Evolutionary conservation across 306 rosid genomes (phyloP).

Genomic region (Crotalaria pallida): DNA sequence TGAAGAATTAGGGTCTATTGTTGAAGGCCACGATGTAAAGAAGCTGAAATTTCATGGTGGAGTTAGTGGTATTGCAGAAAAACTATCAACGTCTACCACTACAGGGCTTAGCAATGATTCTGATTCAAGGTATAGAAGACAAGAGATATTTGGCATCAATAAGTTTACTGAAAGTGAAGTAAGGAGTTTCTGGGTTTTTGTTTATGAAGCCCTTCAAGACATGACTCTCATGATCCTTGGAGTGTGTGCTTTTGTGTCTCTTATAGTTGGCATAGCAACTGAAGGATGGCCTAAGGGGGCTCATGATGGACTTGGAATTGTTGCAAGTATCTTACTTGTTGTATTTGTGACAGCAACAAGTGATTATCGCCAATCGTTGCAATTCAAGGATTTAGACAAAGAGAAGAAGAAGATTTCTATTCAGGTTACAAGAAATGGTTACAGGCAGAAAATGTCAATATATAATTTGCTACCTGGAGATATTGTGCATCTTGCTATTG

Average conservation of each 20-base stretch:
- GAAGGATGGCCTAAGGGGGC: conserved; percentile 99
- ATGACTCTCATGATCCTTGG: conserved; percentile 95
- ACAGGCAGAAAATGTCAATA: conserved; percentile 81
- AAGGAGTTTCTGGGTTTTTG: conserved; percentile 73
- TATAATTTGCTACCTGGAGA: conserved; percentile 88
- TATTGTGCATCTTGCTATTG: conserved; percentile 78
- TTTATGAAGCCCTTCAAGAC: conserved; percentile 90
- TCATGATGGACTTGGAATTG: conserved; percentile 96
- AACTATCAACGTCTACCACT: conserved; percentile 56
- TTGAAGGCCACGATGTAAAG: conserved; percentile 74
- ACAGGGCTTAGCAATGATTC: conserved; percentile 46
- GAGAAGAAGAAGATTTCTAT: conserved; percentile 83
- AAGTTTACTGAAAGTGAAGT: conserved; percentile 66
- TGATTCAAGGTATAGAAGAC: conserved; percentile 39
- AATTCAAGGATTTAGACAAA: conserved; percentile 92
- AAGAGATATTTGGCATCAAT: conserved; percentile 62
- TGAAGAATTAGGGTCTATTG: conserved; percentile 80
- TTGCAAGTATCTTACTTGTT: conserved; percentile 79
- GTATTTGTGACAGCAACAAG: conserved; percentile 90
- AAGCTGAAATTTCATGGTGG: conserved; percentile 82
- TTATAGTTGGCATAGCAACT: conserved; percentile 60
- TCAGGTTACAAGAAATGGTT: conserved; percentile 89
- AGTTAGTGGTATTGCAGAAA: conserved; percentile 55
- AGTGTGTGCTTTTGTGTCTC: conserved; percentile 73
- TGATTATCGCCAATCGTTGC: conserved; percentile 86